Evolutionary conservation across 2,329 filamentous ascomycete genomes (phyloP), one percentile per base, ranked within the genome.

Genomic region (Rhinocladiella mackenziei): DNA sequence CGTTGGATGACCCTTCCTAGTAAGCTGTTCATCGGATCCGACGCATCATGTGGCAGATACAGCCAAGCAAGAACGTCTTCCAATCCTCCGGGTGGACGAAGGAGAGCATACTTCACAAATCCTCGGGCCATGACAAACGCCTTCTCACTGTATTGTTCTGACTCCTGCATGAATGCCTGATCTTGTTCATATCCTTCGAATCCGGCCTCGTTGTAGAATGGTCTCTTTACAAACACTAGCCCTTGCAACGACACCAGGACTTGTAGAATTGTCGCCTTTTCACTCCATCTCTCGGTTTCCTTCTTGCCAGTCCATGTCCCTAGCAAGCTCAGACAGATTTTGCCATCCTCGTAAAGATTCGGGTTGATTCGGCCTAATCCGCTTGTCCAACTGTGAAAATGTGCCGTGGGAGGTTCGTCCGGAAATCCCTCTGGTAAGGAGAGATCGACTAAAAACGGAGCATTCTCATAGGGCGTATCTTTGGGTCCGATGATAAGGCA

Each of bases 181-280:
- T 70, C 67, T 7, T 65, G 68, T 34, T 65, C 69, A 43, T 73
- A 69, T 8, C 68, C 66, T 33, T 80, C 77, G 51, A 76, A 81
- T 18, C 78, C 78, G 8, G 78, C 77, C 63, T 82, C 78, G 56
- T 81, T 81, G 64, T 77, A 81, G 58, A 79, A 81, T 1, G 78
- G 78, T 48, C 76, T 71, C 32, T 71, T 72, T 14, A 81, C 77
- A 10, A 82, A 64, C 0, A 79, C 75, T 4, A 79, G 62, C 0
- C 75, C 75, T 65, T 77, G 69, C 26, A 79, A 65, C 11, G 71
- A 75, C n/a, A 79, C 74, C 3, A 78, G 58, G 1, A 78, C 65
- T 50, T 82, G 78, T 14, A 82, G 58, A 1, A 81, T 51, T 0
- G 75, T 80, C 45, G 74, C 76, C 41, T 71, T 70, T 0, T 62